phyloP scores from a whole-genome alignment of 768 basidiomycete species.

The Panaeolus papilionaceus region DNA sequence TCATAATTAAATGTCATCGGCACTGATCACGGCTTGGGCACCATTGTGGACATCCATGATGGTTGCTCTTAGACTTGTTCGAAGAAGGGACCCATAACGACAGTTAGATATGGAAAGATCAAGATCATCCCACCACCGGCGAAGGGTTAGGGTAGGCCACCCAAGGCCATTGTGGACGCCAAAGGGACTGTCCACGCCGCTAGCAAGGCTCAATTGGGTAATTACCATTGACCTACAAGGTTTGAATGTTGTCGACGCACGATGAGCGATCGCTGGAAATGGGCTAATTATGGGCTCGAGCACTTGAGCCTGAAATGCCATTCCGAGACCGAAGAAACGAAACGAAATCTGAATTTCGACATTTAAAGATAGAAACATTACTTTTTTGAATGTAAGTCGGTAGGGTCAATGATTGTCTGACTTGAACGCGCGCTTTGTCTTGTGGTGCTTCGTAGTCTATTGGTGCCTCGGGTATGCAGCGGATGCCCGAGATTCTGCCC shows the following conservation, averaged over 20 bases:
- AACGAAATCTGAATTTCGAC: not conserved
- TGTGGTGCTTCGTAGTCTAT: not conserved
- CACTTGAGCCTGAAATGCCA: not conserved
- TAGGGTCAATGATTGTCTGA: not conserved
- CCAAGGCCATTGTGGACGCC: not conserved
- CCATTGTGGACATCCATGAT: not conserved
- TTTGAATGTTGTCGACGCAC: not conserved
- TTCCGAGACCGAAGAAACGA: not conserved
- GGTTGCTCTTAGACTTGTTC: not conserved
- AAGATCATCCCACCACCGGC: conserved; percentile 11
- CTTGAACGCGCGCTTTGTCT: not conserved
- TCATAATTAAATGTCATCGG: conserved; percentile 1
- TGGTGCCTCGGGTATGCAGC: not conserved
- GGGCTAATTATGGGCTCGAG: not conserved
- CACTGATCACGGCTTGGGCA: not conserved
- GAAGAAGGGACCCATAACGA: conserved; percentile 11
- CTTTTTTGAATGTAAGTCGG: not conserved
- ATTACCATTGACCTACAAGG: not conserved
- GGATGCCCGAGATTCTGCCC: not conserved
- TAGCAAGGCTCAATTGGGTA: not conserved
- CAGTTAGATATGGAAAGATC: not conserved
- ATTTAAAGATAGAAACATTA: not conserved
- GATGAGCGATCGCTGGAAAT: not conserved
- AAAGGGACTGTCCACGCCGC: not conserved
- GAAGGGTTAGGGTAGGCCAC: not conserved